Evolutionary conservation across 352 stramenopile genomes (phyloP), one percentile per base, ranked within the genome.

Genomic region (Phytophthora megakarya): DNA sequence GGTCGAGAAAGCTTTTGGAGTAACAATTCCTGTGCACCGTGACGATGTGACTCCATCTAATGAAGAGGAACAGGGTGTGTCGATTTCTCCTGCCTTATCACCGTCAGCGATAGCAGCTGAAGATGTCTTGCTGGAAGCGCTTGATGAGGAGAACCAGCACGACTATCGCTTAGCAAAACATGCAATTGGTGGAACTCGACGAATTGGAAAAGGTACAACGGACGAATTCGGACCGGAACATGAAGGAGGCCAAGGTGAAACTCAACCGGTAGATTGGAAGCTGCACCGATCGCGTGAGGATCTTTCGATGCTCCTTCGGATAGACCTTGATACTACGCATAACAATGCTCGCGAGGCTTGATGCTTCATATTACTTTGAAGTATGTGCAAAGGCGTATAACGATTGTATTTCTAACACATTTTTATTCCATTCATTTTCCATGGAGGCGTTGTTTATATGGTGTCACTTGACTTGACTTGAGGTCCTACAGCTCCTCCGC

Each of bases 291-390:
- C 61, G 39, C 42, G 49, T 16, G 61, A 74, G n/a, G 67, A 74
- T n/a, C 45, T 71, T 9, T 61, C 61, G 3, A 51, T 38, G 48
- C 39, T 68, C 10, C 61, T 71, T 42, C 67, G 50, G 19, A 67
- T 74, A 60, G 61, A 74, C 39, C 46, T 71, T 3, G 61, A 68
- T 42, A 56, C 26, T 12, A 45, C 51, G 18, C 61, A 67, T 19
- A 64, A 68, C 47, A 71, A 53, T 16, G 67, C 61, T 9, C 48
- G 61, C 48, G 67, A 74, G 37, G 67, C 67, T 22, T 74, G n/a
- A n/a, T n/a, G n/a, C n/a, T n/a, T n/a, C n/a, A n/a, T n/a, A n/a
- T n/a, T n/a, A n/a, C n/a, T n/a, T n/a, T n/a, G n/a, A n/a, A 68
- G 22, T 35, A 37, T 25, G 12, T 46, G 35, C 6, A 15, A 44